Conservation (phyloP, 768 basidiomycete genomes). For the Leccinum barrowsii region DNA sequence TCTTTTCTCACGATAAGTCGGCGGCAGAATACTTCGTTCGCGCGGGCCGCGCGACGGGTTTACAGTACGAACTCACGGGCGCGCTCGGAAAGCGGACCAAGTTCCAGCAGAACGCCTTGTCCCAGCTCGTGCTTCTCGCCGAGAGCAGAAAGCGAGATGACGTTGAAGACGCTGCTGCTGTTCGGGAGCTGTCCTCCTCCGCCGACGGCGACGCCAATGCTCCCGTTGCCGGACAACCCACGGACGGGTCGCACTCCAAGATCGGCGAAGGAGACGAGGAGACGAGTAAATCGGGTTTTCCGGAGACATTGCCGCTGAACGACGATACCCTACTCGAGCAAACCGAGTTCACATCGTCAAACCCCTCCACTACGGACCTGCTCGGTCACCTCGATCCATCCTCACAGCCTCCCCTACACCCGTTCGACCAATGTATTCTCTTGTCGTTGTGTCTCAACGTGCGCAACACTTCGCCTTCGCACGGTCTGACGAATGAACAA, state of each 20-base stretch:
- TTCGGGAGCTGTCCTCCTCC: slow-evolving; percentile 4
- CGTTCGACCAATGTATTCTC: slow-evolving; percentile 91
- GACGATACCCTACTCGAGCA: slow-evolving; percentile 96
- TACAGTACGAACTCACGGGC: slow-evolving; percentile 90
- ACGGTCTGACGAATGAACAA: slow-evolving; percentile 89
- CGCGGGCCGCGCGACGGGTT: slow-evolving; percentile 70
- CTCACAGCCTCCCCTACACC: slow-evolving; percentile 82
- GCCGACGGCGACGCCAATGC: background rate
- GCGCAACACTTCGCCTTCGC: slow-evolving; percentile 82
- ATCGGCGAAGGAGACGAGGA: slow-evolving; percentile 2
- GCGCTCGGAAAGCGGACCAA: slow-evolving; percentile 92
- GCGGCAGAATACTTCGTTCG: slow-evolving; percentile 76
- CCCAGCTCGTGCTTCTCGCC: slow-evolving; percentile 93
- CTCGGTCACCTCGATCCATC: slow-evolving; percentile 78
- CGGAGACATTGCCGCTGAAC: slow-evolving; percentile 82
- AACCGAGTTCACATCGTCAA: slow-evolving; percentile 84
- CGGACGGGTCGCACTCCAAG: slow-evolving; percentile 8
- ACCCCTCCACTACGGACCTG: slow-evolving; percentile 42
- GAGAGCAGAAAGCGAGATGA: slow-evolving; percentile 58
- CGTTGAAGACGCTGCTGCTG: background rate
- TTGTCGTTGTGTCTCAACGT: slow-evolving; percentile 88
- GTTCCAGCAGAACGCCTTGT: slow-evolving; percentile 81
- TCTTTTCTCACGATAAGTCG: slow-evolving; percentile 67
- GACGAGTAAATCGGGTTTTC: slow-evolving; percentile 37
- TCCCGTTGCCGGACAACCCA: background rate